Base-by-base conservation (phyloP, 768 basidiomycete genomes). In the Tricholoma saponaceum region DNA sequence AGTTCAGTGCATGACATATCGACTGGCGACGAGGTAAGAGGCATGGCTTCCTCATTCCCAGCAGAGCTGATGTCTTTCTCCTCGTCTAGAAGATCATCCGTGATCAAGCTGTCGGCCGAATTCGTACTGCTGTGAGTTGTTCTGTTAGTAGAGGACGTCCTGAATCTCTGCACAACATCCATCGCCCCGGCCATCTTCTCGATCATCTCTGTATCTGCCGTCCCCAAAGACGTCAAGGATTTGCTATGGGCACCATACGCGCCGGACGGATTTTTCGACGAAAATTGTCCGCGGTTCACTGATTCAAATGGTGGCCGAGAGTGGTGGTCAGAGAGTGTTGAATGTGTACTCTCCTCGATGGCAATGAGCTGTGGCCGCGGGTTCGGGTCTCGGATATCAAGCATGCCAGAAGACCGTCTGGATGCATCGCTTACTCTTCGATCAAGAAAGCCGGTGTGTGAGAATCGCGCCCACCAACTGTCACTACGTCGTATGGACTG, bases 401-500 rank as follows among this genome's bases (percentile, higher is more conserved):
- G 67, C 20, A 71, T 64, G 10, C 56, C 46, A 47, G 62, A 57
- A 52, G 62, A 57, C 51, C 66, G 63, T 56, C 71, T 66, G 55
- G 71, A 71, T 5, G 66, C 71, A 55, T 76, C 75, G 62, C 78
- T 83, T 10, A 71, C 58, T 23, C 77, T 75, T 39, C 84, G 79
- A 60, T 89, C 88, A 25, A 88, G 76, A 51, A 90, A 74, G 32
- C 83, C 80, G 16, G 84, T 81, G 55, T 81, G 82, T 13, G 88
- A 76, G 64, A 95, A 85, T 2, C 88, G 84, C 8, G 78, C 71
- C 87, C 91, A 95, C 89, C 91, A 92, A 10, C 79, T 84, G 66
- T 90, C 83, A 41, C 83, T 86, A 6, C 90, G 78, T 44, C 82
- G 81, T 47, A 91, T 76, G 1, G 81, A 76, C 43, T 76, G 75